phyloP scores from a whole-genome alignment of 805 yeast genomes.

The Wickerhamiella spandovensis region DNA sequence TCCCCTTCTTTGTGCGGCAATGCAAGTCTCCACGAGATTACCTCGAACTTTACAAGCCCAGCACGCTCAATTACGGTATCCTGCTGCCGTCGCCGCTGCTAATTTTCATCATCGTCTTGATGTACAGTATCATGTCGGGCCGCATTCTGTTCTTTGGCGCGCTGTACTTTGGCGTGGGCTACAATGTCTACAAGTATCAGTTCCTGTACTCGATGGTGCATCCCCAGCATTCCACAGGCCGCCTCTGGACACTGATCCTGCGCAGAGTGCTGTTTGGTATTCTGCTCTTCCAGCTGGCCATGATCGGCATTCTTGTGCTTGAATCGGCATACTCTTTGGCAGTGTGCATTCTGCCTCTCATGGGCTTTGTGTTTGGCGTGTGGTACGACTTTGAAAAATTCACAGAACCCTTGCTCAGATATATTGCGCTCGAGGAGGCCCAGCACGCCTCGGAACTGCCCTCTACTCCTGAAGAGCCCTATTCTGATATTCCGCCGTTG shows the following conservation, averaged over 20 bases:
- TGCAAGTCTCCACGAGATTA: constrained; percentile 78
- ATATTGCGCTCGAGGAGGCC: constrained; percentile 73
- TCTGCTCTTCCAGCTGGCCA: constrained; percentile 73
- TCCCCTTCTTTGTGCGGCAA: constrained; percentile 49
- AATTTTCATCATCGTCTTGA: constrained; percentile 68
- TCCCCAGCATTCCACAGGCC: constrained; percentile 93
- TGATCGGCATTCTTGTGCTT: constrained; percentile 79
- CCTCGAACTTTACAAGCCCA: constrained; percentile 66
- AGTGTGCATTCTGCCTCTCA: constrained; percentile 59
- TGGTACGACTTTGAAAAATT: constrained; percentile 73
- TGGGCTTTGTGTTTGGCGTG: constrained; percentile 49
- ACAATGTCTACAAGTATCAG: constrained; percentile 82
- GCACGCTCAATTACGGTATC: constrained; percentile 82
- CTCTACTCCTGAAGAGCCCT: constrained; percentile 1
- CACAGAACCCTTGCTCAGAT: constrained; percentile 66
- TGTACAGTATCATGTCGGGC: constrained; percentile 81
- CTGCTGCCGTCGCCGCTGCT: constrained; percentile 85
- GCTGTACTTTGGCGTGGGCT: constrained; percentile 72
- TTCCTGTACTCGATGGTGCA: constrained; percentile 82
- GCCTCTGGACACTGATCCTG: constrained; percentile 86
- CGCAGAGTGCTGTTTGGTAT: constrained; percentile 73
- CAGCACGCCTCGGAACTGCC: constrained; percentile 3
- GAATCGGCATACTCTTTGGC: constrained; percentile 71
- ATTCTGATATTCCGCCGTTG: constrained; percentile 4
- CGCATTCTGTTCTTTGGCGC: constrained; percentile 76